phyloP scores from a whole-genome alignment of 2,329 filamentous ascomycete species.

The Diaporthe ampelina region DNA sequence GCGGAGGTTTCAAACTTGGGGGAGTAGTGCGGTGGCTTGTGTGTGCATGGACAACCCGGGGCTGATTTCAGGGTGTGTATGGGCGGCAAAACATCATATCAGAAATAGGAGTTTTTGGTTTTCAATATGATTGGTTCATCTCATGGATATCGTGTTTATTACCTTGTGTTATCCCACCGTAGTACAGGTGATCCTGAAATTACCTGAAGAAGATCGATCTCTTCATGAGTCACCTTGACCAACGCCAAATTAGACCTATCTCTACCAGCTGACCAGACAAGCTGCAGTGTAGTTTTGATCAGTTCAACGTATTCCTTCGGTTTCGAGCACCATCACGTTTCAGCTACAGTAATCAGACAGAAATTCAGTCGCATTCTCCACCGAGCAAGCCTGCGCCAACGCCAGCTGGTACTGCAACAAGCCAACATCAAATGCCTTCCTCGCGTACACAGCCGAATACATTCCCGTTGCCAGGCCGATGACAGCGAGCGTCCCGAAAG shows the following conservation, averaged over 20 bases:
- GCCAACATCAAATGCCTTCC: constrained; percentile 10
- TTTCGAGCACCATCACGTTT: too few relatives aligned
- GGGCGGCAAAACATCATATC: constrained; percentile 4
- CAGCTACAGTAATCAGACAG: constrained; percentile 10
- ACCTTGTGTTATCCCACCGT: too few relatives aligned
- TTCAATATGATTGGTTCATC: neutral
- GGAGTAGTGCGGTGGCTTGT: too few relatives aligned
- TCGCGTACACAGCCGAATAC: constrained; percentile 26
- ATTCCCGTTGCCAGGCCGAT: neutral
- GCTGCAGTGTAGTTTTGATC: too few relatives aligned
- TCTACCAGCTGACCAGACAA: too few relatives aligned
- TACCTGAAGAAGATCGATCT: too few relatives aligned
- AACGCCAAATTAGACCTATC: too few relatives aligned
- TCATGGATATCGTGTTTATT: too few relatives aligned
- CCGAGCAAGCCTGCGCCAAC: constrained; percentile 23
- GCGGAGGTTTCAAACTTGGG: neutral
- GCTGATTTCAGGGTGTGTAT: constrained; percentile 2
- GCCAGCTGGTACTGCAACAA: constrained; percentile 25
- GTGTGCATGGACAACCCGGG: neutral
- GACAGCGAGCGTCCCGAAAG: neutral
- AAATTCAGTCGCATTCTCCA: neutral
- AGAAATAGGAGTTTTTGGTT: constrained; percentile 16
- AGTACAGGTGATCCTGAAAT: too few relatives aligned
- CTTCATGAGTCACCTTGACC: too few relatives aligned
- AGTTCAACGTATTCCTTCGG: too few relatives aligned